These are phyloP conservation scores for Rhynchosporium graminicola DNA, from an alignment of 2,329 filamentous ascomycete genomes.

Conservation along the genomic window DNA sequence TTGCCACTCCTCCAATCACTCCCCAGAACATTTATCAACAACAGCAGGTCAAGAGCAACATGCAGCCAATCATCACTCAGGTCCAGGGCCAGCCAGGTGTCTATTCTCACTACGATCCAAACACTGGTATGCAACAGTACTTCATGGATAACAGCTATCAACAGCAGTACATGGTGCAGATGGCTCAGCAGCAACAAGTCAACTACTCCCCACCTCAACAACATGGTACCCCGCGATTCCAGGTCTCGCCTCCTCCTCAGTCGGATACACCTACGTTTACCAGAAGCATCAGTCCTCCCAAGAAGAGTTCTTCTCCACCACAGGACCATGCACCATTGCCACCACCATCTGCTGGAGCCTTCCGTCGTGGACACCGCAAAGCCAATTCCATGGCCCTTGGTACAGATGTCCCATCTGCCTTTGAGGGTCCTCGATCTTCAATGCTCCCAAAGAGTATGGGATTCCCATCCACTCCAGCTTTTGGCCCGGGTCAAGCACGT, in stretches of 20 bases:
- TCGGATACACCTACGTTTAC: slow-evolving; percentile 50
- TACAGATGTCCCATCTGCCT: slow-evolving; percentile 28
- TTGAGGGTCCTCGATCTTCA: slow-evolving; percentile 54
- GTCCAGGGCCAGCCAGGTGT: slow-evolving; percentile 71
- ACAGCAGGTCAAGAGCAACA: slow-evolving; percentile 39
- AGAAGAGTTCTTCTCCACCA: slow-evolving; percentile 68
- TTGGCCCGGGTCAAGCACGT: slow-evolving; percentile 89
- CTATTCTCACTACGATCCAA: slow-evolving; percentile 80
- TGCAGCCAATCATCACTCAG: slow-evolving; percentile 49
- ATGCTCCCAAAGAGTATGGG: slow-evolving; percentile 74
- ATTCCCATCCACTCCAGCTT: slow-evolving; percentile 81
- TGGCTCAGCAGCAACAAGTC: slow-evolving; percentile 37
- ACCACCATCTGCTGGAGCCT: slow-evolving; percentile 85
- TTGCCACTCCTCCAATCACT: slow-evolving; percentile 51
- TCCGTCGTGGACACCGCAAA: slow-evolving; percentile 94
- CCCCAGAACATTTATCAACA: slow-evolving; percentile 49
- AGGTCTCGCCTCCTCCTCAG: slow-evolving; percentile 78
- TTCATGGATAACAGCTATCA: slow-evolving; percentile 54
- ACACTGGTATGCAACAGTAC: slow-evolving; percentile 81
- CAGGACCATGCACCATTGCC: slow-evolving; percentile 74
- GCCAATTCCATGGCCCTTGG: slow-evolving; percentile 62
- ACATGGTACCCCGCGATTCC: slow-evolving; percentile 67
- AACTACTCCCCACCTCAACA: slow-evolving; percentile 53
- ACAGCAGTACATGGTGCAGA: slow-evolving; percentile 45
- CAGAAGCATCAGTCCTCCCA: slow-evolving; percentile 67